phyloP scores from a whole-genome alignment of 371 early-diverging fungal species.

The Dichotomocladium elegans region DNA sequence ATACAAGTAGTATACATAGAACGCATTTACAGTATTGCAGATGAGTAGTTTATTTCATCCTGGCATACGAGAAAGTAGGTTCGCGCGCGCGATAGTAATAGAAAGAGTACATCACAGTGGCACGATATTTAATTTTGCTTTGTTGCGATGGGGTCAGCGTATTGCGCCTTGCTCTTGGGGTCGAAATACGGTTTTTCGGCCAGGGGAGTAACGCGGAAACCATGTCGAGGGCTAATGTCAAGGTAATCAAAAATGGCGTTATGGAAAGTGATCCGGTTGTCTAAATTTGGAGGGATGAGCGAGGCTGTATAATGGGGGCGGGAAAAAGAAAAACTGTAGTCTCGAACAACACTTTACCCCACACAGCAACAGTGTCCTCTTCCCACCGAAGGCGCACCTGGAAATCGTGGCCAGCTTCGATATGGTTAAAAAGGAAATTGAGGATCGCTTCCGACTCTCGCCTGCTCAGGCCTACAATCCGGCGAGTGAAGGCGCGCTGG shows the following conservation, averaged over 20 bases:
- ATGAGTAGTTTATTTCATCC: too few species aligned
- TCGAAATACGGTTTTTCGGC: constrained; percentile 60
- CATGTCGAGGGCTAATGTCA: constrained; percentile 33
- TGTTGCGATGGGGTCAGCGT: too few species aligned
- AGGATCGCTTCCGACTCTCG: constrained; percentile 58
- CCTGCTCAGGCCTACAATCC: constrained; percentile 50
- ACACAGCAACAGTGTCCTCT: constrained; percentile 55
- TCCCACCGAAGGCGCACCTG: constrained; percentile 64
- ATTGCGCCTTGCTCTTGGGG: constrained; percentile 35
- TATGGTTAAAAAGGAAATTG: constrained; percentile 48
- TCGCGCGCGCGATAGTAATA: too few species aligned
- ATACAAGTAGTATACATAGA: too few species aligned
- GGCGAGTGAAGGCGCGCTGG: constrained; percentile 57
- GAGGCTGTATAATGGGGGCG: too few species aligned
- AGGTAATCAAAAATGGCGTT: constrained; percentile 49
- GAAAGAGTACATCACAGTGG: too few species aligned
- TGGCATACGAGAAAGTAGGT: too few species aligned
- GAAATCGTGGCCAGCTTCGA: constrained; percentile 51
- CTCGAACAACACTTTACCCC: constrained; percentile 35
- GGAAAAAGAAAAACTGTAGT: neutral
- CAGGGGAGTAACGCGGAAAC: constrained; percentile 47
- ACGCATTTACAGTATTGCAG: too few species aligned
- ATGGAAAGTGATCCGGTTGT: constrained; percentile 52
- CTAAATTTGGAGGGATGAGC: too few species aligned
- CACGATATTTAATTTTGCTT: too few species aligned